Base-by-base conservation (phyloP, 2,329 filamentous ascomycete genomes). In the Stemphylium lycopersici region DNA sequence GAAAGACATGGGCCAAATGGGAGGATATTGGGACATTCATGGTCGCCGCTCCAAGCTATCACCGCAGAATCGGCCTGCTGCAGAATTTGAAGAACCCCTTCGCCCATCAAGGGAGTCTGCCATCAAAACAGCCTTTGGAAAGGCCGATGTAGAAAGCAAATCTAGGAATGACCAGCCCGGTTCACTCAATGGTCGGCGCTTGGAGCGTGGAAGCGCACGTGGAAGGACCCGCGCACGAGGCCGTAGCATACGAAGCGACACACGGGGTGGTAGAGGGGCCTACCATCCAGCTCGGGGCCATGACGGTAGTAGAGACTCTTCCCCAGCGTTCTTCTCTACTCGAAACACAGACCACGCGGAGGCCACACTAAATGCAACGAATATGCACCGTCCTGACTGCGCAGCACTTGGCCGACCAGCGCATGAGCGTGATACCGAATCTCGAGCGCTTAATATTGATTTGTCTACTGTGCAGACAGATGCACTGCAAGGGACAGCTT, bases 31-130 rank as follows among this genome's bases (percentile, higher is more conserved):
- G 48, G 18, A 42, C 11, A 37, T 6, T 26, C 40, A 39, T 4
- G 33, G 43, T 16, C 39, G 31, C 20, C 40, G 40, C 15, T 40
- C 32, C 2, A 13, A 38, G 29, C 5, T n/a, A 33, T 47, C 36
- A 13, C 42, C 18, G 11, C 16, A 42, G n/a, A 16, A 5, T n/a
- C 34, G 7, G 42, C 12, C 41, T 2, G 20, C 29, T 24, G 20
- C 47, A 15, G 20, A 50, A 16, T 22, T 24, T 10, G 32, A 37
- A 11, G 24, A 40, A 2, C 29, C 18, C 15, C 2, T 24, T 20
- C 34, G 46, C 8, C 24, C 42, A 29, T 46, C 52, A 3, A 47
- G 36, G 38, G 36, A n/a, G 24, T 31, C 47, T 16, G 29, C 41
- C 13, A 41, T 44, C 24, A 40, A 51, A 6, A 10, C 20, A n/a